Percentiles rank a stretch among this genome's conserved stretches.
These are phyloP conservation scores for Pseudopyrenochaeta lycopersici DNA, from an alignment of 2,329 filamentous ascomycete genomes.

Conservation along the genomic window DNA sequence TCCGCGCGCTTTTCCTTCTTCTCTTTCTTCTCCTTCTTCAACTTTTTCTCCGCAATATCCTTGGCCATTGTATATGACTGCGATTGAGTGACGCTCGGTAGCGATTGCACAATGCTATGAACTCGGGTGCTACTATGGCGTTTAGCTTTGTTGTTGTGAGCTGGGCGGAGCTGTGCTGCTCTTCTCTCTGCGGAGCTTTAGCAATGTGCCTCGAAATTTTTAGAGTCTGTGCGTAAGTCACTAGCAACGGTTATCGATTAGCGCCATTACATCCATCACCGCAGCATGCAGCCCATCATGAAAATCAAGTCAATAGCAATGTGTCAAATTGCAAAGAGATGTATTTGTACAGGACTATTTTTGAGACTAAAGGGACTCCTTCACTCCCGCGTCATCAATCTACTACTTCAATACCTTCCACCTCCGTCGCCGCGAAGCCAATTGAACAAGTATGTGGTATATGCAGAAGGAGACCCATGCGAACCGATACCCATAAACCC, in stretches of 20 bases:
- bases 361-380: slow-evolving; percentile 23
- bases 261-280: slow-evolving; percentile 1
- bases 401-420: slow-evolving; percentile 25
- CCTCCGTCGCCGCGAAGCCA: slow-evolving; percentile 31
- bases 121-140: neutral
- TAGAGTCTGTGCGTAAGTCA: slow-evolving; percentile 2
- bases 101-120: neutral
- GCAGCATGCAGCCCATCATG: neutral
- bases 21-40: slow-evolving; percentile 64
- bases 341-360: slow-evolving; percentile 40
- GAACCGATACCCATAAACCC: slow-evolving; percentile 21
- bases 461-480: slow-evolving; percentile 39
- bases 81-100: slow-evolving; percentile 5
- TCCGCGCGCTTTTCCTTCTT: slow-evolving; percentile 72
- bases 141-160: slow-evolving; percentile 6
- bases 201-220: slow-evolving; percentile 19
- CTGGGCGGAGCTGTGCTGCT: slow-evolving; percentile 22
- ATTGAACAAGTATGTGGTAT: slow-evolving; percentile 48
- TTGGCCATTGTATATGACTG: slow-evolving; percentile 44
- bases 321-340: slow-evolving; percentile 4
- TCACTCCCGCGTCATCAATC: slow-evolving; percentile 28
- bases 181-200: slow-evolving; percentile 7
- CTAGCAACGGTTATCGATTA: slow-evolving; percentile 6
- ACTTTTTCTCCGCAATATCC: slow-evolving; percentile 49
- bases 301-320: neutral